These are phyloP conservation scores for Solanum chiquidenum DNA, from an alignment of 257 asterid species.

Conservation along the genomic window DNA sequence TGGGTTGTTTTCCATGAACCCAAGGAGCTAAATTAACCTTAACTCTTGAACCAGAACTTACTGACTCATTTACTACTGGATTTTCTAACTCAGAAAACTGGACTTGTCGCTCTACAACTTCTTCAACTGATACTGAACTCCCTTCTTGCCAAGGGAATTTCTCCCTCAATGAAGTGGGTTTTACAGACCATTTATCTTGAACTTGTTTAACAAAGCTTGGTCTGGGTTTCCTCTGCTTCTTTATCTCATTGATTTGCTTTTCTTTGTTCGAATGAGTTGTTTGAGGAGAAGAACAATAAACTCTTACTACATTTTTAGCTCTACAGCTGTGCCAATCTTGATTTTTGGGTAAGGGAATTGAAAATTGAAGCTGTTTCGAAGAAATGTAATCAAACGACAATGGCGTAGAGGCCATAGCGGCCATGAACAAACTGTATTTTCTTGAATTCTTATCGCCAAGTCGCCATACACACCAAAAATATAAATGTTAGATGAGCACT, in stretches of 20 bases:
- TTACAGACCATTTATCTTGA: slow-evolving; percentile 72
- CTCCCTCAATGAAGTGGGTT: slow-evolving; percentile 39
- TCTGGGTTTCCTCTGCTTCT: slow-evolving; percentile 65
- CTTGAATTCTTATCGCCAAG: not conserved
- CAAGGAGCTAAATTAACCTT: slow-evolving; percentile 56
- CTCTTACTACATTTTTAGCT: slow-evolving; percentile 12
- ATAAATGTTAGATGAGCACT: not conserved
- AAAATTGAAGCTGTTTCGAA: slow-evolving; percentile 13
- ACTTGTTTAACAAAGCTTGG: slow-evolving; percentile 74
- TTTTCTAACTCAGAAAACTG: not conserved
- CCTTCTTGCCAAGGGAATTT: slow-evolving; percentile 66
- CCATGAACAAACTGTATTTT: not conserved
- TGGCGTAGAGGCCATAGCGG: slow-evolving; percentile 36
- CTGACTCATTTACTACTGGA: not conserved
- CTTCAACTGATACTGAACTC: slow-evolving; percentile 8
- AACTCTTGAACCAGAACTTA: slow-evolving; percentile 9
- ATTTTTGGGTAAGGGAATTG: slow-evolving; percentile 3
- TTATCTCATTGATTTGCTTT: slow-evolving; percentile 7
- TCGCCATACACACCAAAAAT: not conserved
- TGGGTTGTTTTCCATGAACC: slow-evolving; percentile 46
- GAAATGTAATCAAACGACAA: slow-evolving; percentile 23
- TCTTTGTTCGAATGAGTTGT: slow-evolving; percentile 25
- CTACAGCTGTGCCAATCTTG: slow-evolving; percentile 7
- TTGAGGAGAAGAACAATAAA: slow-evolving; percentile 29
- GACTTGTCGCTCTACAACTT: slow-evolving; percentile 11